Base-by-base conservation (phyloP, 495 filamentous ascomycete genomes). In the Thermochaetoides thermophila region DNA sequence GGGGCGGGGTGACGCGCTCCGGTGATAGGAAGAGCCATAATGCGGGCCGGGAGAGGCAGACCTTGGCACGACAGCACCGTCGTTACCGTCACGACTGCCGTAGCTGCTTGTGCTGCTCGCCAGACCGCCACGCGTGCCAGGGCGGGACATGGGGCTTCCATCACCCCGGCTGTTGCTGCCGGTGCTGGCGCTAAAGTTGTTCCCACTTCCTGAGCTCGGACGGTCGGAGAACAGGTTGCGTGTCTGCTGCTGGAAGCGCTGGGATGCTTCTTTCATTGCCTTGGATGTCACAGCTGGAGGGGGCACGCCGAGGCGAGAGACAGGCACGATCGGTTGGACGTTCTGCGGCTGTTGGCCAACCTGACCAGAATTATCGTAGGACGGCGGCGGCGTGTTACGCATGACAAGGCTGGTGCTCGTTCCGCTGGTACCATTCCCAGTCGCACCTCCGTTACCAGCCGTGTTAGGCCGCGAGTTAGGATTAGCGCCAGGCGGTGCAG, bases 191-290 rank as follows among this genome's bases (percentile, higher is more conserved):
- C 32, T 23, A 11, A 44, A 35, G 4, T 42, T 38, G 5, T 33
- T 30, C 12, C 35, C 36, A 9, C 15, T n/a, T n/a, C n/a, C n/a
- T n/a, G n/a, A n/a, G n/a, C n/a, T n/a, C n/a, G n/a, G n/a, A n/a
- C n/a, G n/a, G n/a, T 38, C 34, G 41, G 45, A 56, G 46, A 92
- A 83, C 71, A 94, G 77, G 44, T 69, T 79, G 33, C 81, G 74
- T 6, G 78, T 80, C 54, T 94, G 80, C 32, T 77, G 74, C 27
- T 81, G 72, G 49, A 89, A 94, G 46, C 80, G 80, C 35, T 86
- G 74, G 1, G 84, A 85, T 9, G 87, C 80, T 46, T 89, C 78
- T 43, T 94, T 78, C 91, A 99, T 99, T 28, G 86, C 78, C 34
- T 76, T 76, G 6, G 81, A 78, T 0, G 91, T 96, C 39, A 86